A percentile compares a stretch with the other conserved stretches of the same genome.
These are phyloP conservation scores for Rhododendron vialii DNA, from an alignment of 148 eudicot species.

Conservation along the genomic window DNA sequence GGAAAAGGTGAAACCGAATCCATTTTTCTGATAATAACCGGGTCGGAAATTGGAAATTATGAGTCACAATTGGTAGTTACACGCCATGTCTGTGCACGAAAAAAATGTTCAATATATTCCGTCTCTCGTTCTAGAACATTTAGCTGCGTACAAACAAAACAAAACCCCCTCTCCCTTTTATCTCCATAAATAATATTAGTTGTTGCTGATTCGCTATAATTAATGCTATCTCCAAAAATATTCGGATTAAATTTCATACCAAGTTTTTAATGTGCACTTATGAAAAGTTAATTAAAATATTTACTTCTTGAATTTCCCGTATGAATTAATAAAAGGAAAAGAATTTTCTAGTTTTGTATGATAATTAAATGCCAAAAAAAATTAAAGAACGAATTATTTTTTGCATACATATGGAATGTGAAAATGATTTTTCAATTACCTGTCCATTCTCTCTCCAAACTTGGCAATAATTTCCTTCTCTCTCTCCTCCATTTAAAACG, in stretches of 20 bases:
- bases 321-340: neutral
- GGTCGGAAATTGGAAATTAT: neutral
- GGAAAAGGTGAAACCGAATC: neutral
- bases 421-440: neutral
- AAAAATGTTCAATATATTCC: too few species aligned
- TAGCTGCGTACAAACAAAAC: neutral
- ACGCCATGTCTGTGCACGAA: neutral
- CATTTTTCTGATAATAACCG: neutral
- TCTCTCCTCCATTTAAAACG: neutral
- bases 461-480: neutral
- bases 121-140: neutral
- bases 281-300: neutral
- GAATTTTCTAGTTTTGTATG: neutral
- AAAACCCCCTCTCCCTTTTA: neutral
- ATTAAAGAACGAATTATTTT: neutral
- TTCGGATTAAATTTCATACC: neutral
- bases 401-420: neutral
- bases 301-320: neutral
- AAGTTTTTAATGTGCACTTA: neutral
- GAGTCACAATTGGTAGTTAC: neutral
- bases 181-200: neutral
- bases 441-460: neutral
- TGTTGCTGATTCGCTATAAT: neutral
- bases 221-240: neutral
- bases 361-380: neutral